phyloP scores from a whole-genome alignment of 495 filamentous ascomycete genomes.

The Aspergillus heteromorphus region DNA sequence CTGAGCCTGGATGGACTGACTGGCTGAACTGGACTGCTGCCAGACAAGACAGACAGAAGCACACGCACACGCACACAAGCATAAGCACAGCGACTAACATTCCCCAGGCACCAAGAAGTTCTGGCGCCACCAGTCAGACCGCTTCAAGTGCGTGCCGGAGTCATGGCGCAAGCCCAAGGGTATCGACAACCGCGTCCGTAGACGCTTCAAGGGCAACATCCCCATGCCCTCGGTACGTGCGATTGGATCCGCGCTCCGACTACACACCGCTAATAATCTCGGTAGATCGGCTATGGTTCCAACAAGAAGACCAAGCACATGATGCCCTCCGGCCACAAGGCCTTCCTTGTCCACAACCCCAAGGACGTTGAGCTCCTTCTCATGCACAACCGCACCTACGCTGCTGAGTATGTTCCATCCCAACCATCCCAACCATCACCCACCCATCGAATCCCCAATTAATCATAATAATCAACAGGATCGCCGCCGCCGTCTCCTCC shows the following conservation, averaged over 20 bases:
- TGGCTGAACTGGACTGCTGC: neutral
- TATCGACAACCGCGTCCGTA: slow-evolving; percentile 89
- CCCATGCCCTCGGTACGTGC: slow-evolving; percentile 94
- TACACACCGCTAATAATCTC: neutral
- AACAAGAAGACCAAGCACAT: slow-evolving; percentile 99
- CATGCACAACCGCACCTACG: slow-evolving; percentile 99
- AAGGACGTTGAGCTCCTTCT: slow-evolving; percentile 93
- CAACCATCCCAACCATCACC: neutral
- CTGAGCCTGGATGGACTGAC: neutral
- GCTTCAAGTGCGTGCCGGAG: slow-evolving; percentile 80
- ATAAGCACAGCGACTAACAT: neutral
- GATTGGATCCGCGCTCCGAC: neutral
- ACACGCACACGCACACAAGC: no score
- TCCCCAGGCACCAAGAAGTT: slow-evolving; percentile 75
- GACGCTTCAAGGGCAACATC: slow-evolving; percentile 90
- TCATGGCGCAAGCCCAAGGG: slow-evolving; percentile 99
- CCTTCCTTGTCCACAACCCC: slow-evolving; percentile 96
- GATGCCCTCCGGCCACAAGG: slow-evolving; percentile 99
- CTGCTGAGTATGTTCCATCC: slow-evolving; percentile 76
- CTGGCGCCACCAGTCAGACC: slow-evolving; percentile 94
- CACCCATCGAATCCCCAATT: neutral
- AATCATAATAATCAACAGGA: slow-evolving; percentile 51
- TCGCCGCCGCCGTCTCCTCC: slow-evolving; percentile 93
- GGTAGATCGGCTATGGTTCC: slow-evolving; percentile 90
- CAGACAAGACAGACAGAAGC: no score